Conservation (phyloP, 129 eudicot genomes). For the Sambucus nigra region DNA sequence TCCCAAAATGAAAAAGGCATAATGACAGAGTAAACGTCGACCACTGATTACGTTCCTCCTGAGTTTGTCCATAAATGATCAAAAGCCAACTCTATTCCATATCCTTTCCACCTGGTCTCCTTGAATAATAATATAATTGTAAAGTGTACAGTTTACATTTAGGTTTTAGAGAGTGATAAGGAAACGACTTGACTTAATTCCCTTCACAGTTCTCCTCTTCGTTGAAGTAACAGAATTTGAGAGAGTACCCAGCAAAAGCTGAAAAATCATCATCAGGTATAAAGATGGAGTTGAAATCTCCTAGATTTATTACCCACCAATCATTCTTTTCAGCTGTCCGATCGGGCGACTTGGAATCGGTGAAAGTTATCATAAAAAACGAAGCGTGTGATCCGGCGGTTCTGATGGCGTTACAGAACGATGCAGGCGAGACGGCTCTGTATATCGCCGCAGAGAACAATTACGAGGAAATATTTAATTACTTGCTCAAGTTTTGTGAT, state of each 20-base stretch:
- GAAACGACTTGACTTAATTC: background rate
- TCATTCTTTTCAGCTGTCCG: conserved; percentile 70
- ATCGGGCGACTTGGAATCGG: conserved; percentile 54
- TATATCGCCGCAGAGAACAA: conserved; percentile 62
- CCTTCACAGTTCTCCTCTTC: background rate
- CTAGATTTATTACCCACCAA: conserved; percentile 70
- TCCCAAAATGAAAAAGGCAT: no score
- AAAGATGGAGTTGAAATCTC: conserved; percentile 22
- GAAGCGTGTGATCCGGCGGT: conserved; percentile 50
- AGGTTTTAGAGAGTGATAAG: background rate
- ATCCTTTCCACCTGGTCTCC: background rate
- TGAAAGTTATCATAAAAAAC: conserved; percentile 35
- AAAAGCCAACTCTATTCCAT: background rate
- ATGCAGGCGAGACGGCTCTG: conserved; percentile 69
- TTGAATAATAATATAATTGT: no score
- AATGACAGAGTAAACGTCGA: no score
- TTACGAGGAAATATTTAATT: conserved; percentile 36
- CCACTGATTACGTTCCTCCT: no score
- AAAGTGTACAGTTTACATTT: no score
- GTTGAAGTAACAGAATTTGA: background rate
- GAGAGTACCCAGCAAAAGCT: no score
- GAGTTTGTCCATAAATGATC: no score
- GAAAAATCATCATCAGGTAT: no score
- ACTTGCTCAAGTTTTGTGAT: conserved; percentile 60
- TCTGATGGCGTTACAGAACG: conserved; percentile 58